These are phyloP conservation scores for Macrophomina pseudophaseolina DNA, from an alignment of 2,329 filamentous ascomycete species.

Conservation along the genomic window DNA sequence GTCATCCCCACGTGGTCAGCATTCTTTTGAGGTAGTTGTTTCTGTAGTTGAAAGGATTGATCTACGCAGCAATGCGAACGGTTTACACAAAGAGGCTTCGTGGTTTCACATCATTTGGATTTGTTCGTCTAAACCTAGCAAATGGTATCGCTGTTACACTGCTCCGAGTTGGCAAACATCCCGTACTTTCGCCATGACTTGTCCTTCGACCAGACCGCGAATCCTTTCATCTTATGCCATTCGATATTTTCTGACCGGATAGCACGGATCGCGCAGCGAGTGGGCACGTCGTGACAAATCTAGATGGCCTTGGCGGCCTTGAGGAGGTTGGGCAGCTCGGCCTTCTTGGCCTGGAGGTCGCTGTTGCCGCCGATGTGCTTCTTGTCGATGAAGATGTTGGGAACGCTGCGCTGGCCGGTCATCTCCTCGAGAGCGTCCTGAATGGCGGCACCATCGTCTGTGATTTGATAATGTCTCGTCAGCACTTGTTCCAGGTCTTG, in stretches of 20 bases:
- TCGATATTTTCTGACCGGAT: no score
- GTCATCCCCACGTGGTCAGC: no score
- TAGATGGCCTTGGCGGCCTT: slow-evolving; percentile 68
- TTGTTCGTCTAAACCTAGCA: slow-evolving; percentile 1
- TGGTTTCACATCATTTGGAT: slow-evolving; percentile 4
- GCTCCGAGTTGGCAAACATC: neutral
- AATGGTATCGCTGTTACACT: slow-evolving; percentile 14
- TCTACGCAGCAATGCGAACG: no score
- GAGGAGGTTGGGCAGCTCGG: slow-evolving; percentile 68
- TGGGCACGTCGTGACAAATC: slow-evolving; percentile 27
- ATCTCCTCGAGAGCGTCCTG: slow-evolving; percentile 83
- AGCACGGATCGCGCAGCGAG: no score
- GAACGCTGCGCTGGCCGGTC: slow-evolving; percentile 84
- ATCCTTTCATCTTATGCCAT: no score
- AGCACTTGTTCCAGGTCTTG: slow-evolving; percentile 25
- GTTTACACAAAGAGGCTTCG: no score
- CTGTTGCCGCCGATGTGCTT: slow-evolving; percentile 98
- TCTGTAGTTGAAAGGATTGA: no score
- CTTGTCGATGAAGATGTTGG: slow-evolving; percentile 91
- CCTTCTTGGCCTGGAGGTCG: slow-evolving; percentile 72
- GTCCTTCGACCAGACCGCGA: no score
- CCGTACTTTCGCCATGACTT: neutral
- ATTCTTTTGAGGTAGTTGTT: no score
- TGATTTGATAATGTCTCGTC: slow-evolving; percentile 27
- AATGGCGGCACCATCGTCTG: slow-evolving; percentile 81